Conservation (phyloP, 1,139 yeast species). For the Williopsis jadinii region DNA sequence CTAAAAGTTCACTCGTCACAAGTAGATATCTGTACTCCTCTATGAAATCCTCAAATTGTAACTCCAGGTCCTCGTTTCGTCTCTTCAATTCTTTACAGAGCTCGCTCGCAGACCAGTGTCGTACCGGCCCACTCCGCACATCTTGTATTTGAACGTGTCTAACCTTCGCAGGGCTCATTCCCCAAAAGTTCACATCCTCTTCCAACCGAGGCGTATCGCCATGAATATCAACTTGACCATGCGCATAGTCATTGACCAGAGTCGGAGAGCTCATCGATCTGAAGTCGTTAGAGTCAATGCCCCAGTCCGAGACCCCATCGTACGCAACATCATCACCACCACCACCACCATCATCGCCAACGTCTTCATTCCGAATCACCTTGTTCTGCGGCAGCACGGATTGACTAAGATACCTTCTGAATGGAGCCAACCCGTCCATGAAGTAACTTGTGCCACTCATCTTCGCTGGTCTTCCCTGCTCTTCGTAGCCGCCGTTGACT, state of each 20-base stretch:
- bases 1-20: conserved; percentile 36
- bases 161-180: conserved; percentile 3
- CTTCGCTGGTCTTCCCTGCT: neutral
- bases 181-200: conserved; percentile 13
- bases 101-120: conserved; percentile 3
- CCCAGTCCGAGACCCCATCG: conserved; percentile 19
- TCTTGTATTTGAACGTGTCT: neutral
- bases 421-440: conserved; percentile 18
- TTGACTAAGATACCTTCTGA: conserved; percentile 14
- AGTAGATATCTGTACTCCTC: conserved; percentile 38
- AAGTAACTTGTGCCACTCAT: conserved; percentile 5
- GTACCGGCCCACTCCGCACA: neutral
- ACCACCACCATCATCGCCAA: conserved; percentile 9
- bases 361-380: conserved; percentile 2
- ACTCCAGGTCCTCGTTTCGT: conserved; percentile 3
- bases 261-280: conserved; percentile 19
- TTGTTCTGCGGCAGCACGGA: neutral
- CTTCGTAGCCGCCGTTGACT: neutral
- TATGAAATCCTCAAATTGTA: conserved; percentile 23
- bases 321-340: no score
- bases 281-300: conserved; percentile 15
- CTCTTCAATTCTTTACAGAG: conserved; percentile 1
- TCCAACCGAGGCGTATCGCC: conserved; percentile 4
- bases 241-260: conserved; percentile 15
- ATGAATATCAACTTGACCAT: conserved; percentile 1